Evolutionary conservation across 2,329 filamentous ascomycete genomes (phyloP).

Genomic region (Hymenoscyphus fructigenus): DNA sequence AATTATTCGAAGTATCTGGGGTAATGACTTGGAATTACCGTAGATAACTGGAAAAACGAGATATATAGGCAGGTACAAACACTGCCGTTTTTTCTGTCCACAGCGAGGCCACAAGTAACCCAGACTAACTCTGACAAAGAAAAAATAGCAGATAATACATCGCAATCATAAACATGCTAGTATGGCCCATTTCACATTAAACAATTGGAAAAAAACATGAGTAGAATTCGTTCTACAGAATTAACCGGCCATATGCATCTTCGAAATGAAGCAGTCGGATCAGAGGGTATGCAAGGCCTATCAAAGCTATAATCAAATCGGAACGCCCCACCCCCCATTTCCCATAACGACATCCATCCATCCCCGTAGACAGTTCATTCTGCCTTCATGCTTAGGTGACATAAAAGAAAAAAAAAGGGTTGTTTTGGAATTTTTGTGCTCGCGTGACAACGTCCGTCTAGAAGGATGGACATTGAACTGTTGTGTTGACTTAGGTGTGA

Average conservation of each 20-base stretch:
- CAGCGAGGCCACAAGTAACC: too few species aligned
- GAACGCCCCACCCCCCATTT: constrained; percentile 20
- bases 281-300: constrained; percentile 21
- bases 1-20: too few species aligned
- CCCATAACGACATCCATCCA: constrained; percentile 9
- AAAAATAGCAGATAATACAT: background rate
- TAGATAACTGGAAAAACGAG: too few species aligned
- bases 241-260: constrained; percentile 12
- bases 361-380: constrained; percentile 2
- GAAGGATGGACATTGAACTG: background rate
- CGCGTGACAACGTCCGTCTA: background rate
- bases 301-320: constrained; percentile 13
- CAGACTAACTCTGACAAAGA: background rate
- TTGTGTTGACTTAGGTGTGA: background rate
- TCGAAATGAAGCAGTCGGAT: constrained; percentile 11
- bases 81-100: too few species aligned
- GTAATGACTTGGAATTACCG: too few species aligned
- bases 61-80: too few species aligned
- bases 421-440: background rate
- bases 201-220: constrained; percentile 2
- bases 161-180: too few species aligned
- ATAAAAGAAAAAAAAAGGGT: constrained; percentile 12
- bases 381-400: constrained; percentile 12
- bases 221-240: constrained; percentile 12
- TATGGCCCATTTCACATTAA: too few species aligned